Percentiles rank a stretch among this genome's conserved stretches.
Conservation (phyloP, 2,329 filamentous ascomycete genomes). For the Alternaria triticimaculans region DNA sequence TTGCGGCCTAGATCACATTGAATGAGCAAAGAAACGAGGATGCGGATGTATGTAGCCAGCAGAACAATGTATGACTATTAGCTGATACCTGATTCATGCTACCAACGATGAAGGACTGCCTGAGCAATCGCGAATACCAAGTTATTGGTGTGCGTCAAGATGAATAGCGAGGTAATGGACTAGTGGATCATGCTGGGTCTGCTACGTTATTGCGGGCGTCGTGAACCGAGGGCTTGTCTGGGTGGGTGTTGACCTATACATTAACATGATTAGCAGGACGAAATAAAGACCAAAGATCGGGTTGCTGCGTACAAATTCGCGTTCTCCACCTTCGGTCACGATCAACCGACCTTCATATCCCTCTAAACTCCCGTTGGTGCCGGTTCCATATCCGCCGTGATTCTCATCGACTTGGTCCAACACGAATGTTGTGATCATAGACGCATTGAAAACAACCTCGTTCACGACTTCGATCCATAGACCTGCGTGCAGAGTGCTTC, state of each 20-base stretch:
- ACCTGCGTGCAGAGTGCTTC: constrained; percentile 25
- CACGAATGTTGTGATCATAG: constrained; percentile 22
- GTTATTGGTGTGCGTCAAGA: neutral
- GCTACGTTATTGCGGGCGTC: neutral
- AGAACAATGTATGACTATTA: neutral
- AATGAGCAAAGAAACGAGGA: neutral
- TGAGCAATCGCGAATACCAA: neutral
- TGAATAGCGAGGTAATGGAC: neutral
- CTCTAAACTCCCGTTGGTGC: neutral
- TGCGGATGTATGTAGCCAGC: neutral
- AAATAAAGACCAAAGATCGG: neutral
- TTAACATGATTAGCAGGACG: neutral
- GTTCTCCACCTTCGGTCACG: constrained; percentile 10
- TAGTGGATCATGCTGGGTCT: neutral
- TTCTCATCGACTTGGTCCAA: constrained; percentile 32
- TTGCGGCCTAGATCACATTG: neutral
- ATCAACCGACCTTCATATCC: constrained; percentile 21
- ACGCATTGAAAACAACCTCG: constrained; percentile 26
- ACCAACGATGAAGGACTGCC: neutral
- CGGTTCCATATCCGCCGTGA: neutral
- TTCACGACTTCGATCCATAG: constrained; percentile 37
- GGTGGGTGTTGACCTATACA: constrained; percentile 7
- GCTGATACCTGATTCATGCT: neutral
- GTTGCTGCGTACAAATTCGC: constrained; percentile 18
- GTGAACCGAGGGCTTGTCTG: constrained; percentile 10